phyloP scores from a whole-genome alignment of 306 rosid genomes.

The Malus asiatica region DNA sequence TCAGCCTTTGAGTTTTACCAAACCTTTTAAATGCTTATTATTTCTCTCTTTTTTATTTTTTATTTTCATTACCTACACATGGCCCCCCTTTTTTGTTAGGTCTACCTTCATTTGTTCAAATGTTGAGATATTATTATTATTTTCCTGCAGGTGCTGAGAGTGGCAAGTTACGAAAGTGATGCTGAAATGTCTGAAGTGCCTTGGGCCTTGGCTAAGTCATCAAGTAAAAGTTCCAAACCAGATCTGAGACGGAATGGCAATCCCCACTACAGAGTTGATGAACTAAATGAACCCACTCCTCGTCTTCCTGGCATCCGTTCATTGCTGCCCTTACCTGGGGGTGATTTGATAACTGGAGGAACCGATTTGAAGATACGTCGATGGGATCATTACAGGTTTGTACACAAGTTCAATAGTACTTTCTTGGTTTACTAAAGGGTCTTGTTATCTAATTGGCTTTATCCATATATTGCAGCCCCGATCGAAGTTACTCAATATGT shows the following conservation, averaged over 20 bases:
- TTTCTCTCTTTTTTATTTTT: neutral
- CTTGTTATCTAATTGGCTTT: constrained; percentile 8
- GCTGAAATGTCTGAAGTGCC: constrained; percentile 74
- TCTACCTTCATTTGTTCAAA: neutral
- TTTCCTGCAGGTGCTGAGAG: constrained; percentile 58
- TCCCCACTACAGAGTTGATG: constrained; percentile 84
- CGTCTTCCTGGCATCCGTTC: constrained; percentile 88
- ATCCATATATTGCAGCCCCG: constrained; percentile 57
- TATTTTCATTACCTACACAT: too few species aligned
- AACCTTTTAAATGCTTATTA: neutral
- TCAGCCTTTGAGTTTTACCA: neutral
- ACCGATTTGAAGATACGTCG: constrained; percentile 94
- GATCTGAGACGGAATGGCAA: constrained; percentile 67
- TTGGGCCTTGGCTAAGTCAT: constrained; percentile 82
- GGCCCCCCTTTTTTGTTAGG: neutral
- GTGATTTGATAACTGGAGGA: constrained; percentile 89
- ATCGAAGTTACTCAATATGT: constrained; percentile 77
- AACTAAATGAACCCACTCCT: constrained; percentile 76
- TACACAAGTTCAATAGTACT: constrained; percentile 12
- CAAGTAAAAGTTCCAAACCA: constrained; percentile 45
- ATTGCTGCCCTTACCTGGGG: constrained; percentile 92
- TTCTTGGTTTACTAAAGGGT: constrained; percentile 4
- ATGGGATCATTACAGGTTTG: constrained; percentile 87
- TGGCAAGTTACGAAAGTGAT: constrained; percentile 63
- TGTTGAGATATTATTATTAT: constrained; percentile 16